Conservation (phyloP, 768 basidiomycete genomes). For the Suillus placidus region DNA sequence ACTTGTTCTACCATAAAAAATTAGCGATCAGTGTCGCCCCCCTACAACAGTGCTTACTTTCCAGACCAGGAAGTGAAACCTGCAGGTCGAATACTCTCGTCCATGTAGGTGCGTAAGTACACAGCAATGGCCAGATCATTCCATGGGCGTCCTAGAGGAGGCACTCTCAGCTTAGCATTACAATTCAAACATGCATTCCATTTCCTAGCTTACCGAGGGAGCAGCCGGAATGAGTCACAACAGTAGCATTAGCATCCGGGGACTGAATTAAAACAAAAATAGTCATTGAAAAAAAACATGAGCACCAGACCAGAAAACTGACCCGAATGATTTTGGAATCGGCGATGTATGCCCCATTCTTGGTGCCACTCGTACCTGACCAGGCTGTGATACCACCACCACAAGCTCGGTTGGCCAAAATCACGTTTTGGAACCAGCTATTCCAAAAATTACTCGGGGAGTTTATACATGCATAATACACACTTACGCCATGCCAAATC, state of each 20-base stretch:
- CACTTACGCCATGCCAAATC: slow-evolving; percentile 61
- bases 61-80: slow-evolving; percentile 56
- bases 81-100: slow-evolving; percentile 50
- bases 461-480: neutral
- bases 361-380: slow-evolving; percentile 52
- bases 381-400: slow-evolving; percentile 70
- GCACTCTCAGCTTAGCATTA: neutral
- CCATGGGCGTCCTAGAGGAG: slow-evolving; percentile 53
- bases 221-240: slow-evolving; percentile 46
- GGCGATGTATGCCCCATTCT: slow-evolving; percentile 57
- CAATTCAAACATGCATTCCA: neutral
- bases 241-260: slow-evolving; percentile 57
- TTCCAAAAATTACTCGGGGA: neutral
- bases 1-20: slow-evolving; percentile 37
- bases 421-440: slow-evolving; percentile 63
- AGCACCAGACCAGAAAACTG: slow-evolving; percentile 20
- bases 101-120: slow-evolving; percentile 59
- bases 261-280: slow-evolving; percentile 39
- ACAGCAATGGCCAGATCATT: slow-evolving; percentile 60
- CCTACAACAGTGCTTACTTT: slow-evolving; percentile 8
- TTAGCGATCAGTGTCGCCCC: neutral
- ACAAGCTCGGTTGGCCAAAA: slow-evolving; percentile 63
- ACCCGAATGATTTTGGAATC: slow-evolving; percentile 60
- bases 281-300: neutral
- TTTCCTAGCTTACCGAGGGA: slow-evolving; percentile 47